These are phyloP conservation scores for Furcasterigmium furcatum DNA, from an alignment of 2,329 filamentous ascomycete species.

Conservation along the genomic window DNA sequence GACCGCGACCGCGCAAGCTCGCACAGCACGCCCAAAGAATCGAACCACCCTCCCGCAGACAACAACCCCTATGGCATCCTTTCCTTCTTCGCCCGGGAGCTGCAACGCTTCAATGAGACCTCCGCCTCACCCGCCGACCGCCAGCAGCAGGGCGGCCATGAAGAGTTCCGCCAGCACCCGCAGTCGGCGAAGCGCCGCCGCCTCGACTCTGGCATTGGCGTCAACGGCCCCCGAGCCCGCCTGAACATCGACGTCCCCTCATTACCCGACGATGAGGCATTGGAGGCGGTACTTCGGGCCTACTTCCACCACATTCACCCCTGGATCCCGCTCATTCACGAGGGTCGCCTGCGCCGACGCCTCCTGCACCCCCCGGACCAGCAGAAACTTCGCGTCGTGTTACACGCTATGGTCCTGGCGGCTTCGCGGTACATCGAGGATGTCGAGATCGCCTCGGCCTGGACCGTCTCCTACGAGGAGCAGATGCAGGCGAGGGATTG, in stretches of 20 bases:
- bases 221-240: background rate
- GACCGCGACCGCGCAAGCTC: background rate
- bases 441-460: conserved; percentile 10
- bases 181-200: background rate
- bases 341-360: conserved; percentile 20
- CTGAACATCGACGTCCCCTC: background rate
- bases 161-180: background rate
- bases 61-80: conserved; percentile 9
- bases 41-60: background rate
- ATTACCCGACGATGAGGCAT: background rate
- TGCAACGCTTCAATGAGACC: conserved; percentile 4
- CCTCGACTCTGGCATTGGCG: background rate
- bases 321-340: conserved; percentile 34
- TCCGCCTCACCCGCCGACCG: background rate
- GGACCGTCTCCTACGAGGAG: conserved; percentile 16
- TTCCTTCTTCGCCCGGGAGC: conserved; percentile 8
- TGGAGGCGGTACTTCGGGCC: conserved; percentile 22
- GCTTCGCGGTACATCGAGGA: conserved; percentile 21
- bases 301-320: conserved; percentile 33
- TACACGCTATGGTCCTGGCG: conserved; percentile 28
- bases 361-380: conserved; percentile 16
- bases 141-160: too few relatives aligned
- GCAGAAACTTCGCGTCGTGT: conserved; percentile 20
- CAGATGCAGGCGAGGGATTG: conserved; percentile 8
- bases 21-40: background rate